A percentile compares a stretch with the other conserved stretches of the same genome.
These are phyloP conservation scores for Apiospora saccharicola DNA, from an alignment of 2,329 filamentous ascomycete genomes.

Conservation along the genomic window DNA sequence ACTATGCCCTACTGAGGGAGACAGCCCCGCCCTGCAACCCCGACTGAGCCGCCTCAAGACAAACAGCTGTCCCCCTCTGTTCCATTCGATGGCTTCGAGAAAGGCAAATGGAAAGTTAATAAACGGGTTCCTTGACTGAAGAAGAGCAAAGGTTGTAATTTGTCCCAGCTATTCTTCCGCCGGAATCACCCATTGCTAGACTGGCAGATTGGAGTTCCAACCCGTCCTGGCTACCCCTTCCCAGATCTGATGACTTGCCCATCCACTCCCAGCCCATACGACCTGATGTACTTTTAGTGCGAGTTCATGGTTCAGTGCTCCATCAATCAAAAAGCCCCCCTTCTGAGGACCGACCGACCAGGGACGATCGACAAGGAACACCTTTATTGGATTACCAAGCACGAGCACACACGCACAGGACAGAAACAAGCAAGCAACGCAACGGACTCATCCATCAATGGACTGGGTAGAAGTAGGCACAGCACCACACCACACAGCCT, in stretches of 20 bases:
- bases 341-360: constrained; percentile 1
- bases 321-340: constrained; percentile 11
- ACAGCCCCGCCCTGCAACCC: not conserved
- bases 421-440: not conserved
- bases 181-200: constrained; percentile 2
- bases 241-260: constrained; percentile 2
- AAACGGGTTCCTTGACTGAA: constrained; percentile 13
- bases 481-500: constrained; percentile 1
- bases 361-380: constrained; percentile 20
- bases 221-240: not conserved
- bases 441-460: not conserved
- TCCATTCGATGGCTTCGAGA: constrained; percentile 12
- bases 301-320: constrained; percentile 6
- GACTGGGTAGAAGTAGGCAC: not conserved
- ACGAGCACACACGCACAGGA: not conserved
- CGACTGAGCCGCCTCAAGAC: constrained; percentile 13
- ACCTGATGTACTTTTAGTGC: constrained; percentile 13
- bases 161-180: constrained; percentile 5
- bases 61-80: constrained; percentile 12
- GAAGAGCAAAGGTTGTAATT: not conserved
- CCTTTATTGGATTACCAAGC: constrained; percentile 20
- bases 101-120: constrained; percentile 19
- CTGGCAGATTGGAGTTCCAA: not conserved
- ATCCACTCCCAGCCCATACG: not conserved
- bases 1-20: not conserved